phyloP scores from a whole-genome alignment of 2,329 filamentous ascomycete genomes.

The Helotiales sp. region DNA sequence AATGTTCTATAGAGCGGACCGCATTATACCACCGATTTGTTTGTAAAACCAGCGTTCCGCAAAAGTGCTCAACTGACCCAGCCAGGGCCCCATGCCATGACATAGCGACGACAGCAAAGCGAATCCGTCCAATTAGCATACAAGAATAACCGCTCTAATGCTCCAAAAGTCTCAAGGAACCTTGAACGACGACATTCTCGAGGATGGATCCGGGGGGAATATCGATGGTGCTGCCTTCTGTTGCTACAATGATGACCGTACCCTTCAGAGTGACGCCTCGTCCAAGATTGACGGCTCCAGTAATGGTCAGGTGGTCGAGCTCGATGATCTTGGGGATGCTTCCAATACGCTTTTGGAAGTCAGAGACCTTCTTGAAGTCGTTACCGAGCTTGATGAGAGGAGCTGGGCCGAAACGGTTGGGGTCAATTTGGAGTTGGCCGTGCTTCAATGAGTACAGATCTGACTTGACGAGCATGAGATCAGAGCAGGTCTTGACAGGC shows the following conservation, averaged over 20 bases:
- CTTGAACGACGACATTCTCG: slow-evolving; percentile 99
- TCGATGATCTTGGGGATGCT: slow-evolving; percentile 91
- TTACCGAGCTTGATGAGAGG: slow-evolving; percentile 98
- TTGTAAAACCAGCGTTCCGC: neutral
- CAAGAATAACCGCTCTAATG: slow-evolving; percentile 52
- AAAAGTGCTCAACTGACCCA: slow-evolving; percentile 19
- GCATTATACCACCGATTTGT: slow-evolving; percentile 4
- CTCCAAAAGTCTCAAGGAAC: slow-evolving; percentile 79
- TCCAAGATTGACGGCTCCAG: slow-evolving; percentile 94
- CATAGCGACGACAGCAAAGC: slow-evolving; percentile 18
- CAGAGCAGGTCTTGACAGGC: slow-evolving; percentile 99
- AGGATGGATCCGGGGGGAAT: slow-evolving; percentile 95
- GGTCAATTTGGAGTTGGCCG: slow-evolving; percentile 96
- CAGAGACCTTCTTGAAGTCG: slow-evolving; percentile 99
- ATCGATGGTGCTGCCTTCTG: slow-evolving; percentile 97
- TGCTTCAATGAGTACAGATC: slow-evolving; percentile 99
- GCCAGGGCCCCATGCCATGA: slow-evolving; percentile 17
- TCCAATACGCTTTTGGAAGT: slow-evolving; percentile 86
- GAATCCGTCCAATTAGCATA: slow-evolving; percentile 11
- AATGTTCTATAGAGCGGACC: slow-evolving; percentile 1
- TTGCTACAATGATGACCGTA: slow-evolving; percentile 98
- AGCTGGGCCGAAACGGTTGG: slow-evolving; percentile 93
- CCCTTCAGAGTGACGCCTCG: slow-evolving; percentile 96
- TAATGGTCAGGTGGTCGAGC: slow-evolving; percentile 95
- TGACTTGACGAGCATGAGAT: slow-evolving; percentile 99